Evolutionary conservation across 2,329 filamentous ascomycete genomes (phyloP).

Genomic region (Fusarium algeriense): DNA sequence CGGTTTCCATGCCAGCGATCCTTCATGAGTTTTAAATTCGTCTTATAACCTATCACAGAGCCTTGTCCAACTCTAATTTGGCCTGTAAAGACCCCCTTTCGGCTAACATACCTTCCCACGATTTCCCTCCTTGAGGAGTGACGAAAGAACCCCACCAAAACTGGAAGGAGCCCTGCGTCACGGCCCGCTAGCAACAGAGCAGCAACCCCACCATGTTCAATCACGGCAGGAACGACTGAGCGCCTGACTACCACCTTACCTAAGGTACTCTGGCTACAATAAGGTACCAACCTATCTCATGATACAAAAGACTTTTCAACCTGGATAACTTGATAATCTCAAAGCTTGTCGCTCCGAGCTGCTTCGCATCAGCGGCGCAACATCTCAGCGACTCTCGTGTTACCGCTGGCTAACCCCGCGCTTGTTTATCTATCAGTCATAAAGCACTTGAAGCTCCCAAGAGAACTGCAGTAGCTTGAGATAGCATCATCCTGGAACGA

Average conservation of each 20-base stretch:
- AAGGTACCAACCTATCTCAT: neutral
- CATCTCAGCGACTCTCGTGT: neutral
- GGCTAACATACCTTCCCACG: conserved; percentile 8
- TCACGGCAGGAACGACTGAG: conserved; percentile 22
- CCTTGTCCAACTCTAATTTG: conserved; percentile 18
- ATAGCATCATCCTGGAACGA: conserved; percentile 35
- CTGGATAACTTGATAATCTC: neutral
- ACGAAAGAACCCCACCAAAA: conserved; percentile 36
- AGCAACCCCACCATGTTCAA: conserved; percentile 29
- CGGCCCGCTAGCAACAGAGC: conserved; percentile 14
- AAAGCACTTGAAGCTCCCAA: conserved; percentile 16
- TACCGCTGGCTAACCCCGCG: conserved; percentile 8
- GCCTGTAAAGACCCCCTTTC: conserved; percentile 16
- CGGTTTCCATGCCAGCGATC: neutral
- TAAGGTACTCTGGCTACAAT: neutral
- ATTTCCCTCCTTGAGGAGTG: conserved; percentile 19
- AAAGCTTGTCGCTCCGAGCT: neutral
- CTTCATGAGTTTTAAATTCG: conserved; percentile 15
- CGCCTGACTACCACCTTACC: conserved; percentile 24
- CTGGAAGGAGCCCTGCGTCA: conserved; percentile 36
- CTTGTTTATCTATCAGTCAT: conserved; percentile 15
- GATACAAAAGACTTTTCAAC: neutral
- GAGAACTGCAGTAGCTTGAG: conserved; percentile 21
- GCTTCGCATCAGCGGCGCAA: neutral
- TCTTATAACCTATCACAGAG: conserved; percentile 31